Evolutionary conservation across 78 protist species (phyloP), one percentile per base, ranked within the genome.

Genomic region (Paulinella micropora): DNA sequence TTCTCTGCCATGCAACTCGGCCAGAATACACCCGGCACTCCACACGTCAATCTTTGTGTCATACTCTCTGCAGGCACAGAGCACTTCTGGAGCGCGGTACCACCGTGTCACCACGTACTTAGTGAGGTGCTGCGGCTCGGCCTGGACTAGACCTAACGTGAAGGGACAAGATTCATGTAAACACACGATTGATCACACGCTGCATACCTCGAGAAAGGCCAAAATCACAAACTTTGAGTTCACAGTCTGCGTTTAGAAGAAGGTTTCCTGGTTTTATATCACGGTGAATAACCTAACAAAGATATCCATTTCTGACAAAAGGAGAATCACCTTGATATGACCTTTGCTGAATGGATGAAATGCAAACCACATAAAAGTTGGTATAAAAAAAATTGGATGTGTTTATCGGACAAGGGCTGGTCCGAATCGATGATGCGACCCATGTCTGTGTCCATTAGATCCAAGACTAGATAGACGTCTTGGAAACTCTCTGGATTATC

Each of bases 1-100:
- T 64, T 40, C 73, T 37, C 90, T 84, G 3, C 39, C 64, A 36
- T 93, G 79, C 86, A 95, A 67, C 89, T 95, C 97, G 31, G 92
- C 96, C 2, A 95, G 35, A 81, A 95, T 93, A 90, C 96, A 94
- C 3, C 96, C 97, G 3, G 88, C 87, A 4, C 87, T 29, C 97
- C 97, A 95, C 39, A 93, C 64, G 87, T 95, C 97, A 40, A 95
- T 41, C 34, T 81, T 83, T 51, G 79, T 41, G 87, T 81, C 39
- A 81, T 89, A 89, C 32, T 69, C 28, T 31, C 36, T 83, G 39
- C 39, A 35, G 29, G 86, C 67, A 31, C 37, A 64, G 32, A 89
- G 39, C 37, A 89, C 87, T 79, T 89, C 91, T 0, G 91, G 91
- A 29, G 91, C 91, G 37, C 91, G 91, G 32, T 89, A 89, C 91